Evolutionary conservation across 768 basidiomycete species (phyloP).

Genomic region (Guyanaporus albipodus): DNA sequence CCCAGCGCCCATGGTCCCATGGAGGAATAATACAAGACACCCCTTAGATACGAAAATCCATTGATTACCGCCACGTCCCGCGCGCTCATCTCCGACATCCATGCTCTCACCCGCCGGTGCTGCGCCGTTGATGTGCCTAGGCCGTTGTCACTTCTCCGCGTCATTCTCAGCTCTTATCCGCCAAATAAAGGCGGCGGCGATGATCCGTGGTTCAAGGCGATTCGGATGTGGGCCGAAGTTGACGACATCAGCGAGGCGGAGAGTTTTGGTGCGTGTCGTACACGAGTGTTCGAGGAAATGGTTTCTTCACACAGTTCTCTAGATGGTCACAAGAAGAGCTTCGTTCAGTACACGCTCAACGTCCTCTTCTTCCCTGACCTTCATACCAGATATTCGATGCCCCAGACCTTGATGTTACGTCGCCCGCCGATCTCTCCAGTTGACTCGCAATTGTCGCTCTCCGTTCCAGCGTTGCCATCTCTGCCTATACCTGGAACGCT

Average conservation of each 20-base stretch:
- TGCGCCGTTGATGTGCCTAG: slow-evolving; percentile 64
- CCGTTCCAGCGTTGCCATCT: slow-evolving; percentile 39
- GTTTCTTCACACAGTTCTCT: background rate
- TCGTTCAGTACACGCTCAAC: slow-evolving; percentile 79
- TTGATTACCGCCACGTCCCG: slow-evolving; percentile 72
- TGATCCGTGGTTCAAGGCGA: slow-evolving; percentile 53
- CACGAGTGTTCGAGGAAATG: background rate
- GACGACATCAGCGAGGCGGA: slow-evolving; percentile 75
- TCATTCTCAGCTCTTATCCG: slow-evolving; percentile 44
- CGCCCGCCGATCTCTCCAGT: slow-evolving; percentile 31
- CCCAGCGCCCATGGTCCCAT: background rate
- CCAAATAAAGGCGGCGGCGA: slow-evolving; percentile 23
- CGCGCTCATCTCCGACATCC: slow-evolving; percentile 67
- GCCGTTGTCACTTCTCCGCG: slow-evolving; percentile 56
- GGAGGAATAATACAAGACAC: slow-evolving; percentile 8
- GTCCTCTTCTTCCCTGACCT: slow-evolving; percentile 71
- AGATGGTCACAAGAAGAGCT: slow-evolving; percentile 73
- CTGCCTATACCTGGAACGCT: slow-evolving; percentile 58
- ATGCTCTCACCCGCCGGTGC: slow-evolving; percentile 55
- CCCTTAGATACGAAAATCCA: slow-evolving; percentile 71
- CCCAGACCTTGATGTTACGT: slow-evolving; percentile 37
- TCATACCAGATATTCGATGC: slow-evolving; percentile 44
- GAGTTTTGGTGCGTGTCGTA: slow-evolving; percentile 56
- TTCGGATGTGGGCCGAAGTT: slow-evolving; percentile 72
- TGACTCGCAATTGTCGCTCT: slow-evolving; percentile 26